Base-by-base conservation (phyloP, 805 yeast species). In the Yarrowia osloensis region DNA sequence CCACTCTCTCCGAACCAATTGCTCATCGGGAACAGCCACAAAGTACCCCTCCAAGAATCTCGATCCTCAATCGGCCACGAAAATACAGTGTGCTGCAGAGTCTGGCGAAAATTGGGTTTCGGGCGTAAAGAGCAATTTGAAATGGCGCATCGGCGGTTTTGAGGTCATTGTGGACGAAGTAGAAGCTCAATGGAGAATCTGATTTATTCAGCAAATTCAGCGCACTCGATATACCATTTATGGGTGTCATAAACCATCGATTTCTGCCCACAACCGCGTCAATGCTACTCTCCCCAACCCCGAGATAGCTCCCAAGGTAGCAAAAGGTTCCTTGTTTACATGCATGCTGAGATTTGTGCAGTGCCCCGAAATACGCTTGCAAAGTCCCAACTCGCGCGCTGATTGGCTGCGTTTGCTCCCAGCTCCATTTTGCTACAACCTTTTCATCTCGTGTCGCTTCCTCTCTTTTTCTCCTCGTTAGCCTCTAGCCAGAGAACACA, bases 401-500 rank as follows among this genome's bases (percentile, higher is more conserved):
- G 49, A 57, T 57, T 57, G 63, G 63, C 63, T 57, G 63, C 44
- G 63, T 57, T 57, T 57, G 63, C 63, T 57, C 63, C 63, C 63
- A 57, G 63, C 63, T 39, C 63, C 63, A 57, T 39, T 39, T 54
- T 40, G 63, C 66, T 61, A 46, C 54, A 61, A 61, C 66, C 66
- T 61, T 61, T 61, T 61, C 54, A 44, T 46, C 66, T 61, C 66
- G 63, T 39, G 63, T 33, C 66, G 54, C 66, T 35, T 46, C 54
- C 52, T 33, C 42, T 33, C 42, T 46, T 49, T 61, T 61, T 61
- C 54, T 61, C 33, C 44, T 61, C 66, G 52, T 61, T 46, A 61
- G 66, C 66, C 66, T 61, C 54, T 61, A 61, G 66, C 54, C 66
- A 61, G 66, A 61, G 63, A 57, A 57, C 63, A 57, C 66, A 61